Base-by-base conservation (phyloP, 139 green algal species). In the Pleodorina starrii region DNA sequence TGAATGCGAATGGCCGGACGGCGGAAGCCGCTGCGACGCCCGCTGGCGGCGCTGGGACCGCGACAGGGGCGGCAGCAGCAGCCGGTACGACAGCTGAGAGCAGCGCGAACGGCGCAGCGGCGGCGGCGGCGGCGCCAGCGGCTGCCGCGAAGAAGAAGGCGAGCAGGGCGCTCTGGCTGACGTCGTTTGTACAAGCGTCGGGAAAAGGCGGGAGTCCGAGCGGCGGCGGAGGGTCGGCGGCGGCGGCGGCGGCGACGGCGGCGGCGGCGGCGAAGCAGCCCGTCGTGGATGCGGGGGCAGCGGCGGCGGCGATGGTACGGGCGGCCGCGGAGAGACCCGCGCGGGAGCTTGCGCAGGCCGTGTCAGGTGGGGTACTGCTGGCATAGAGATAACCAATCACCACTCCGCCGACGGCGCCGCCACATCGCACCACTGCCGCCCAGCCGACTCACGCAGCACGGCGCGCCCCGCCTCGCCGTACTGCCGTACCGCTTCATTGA, bases 331-430 rank as follows among this genome's bases (percentile, higher is more conserved):
- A 6, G 35, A 16, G 66, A 32, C 66, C 82, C 0, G 82, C 82
- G 2, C 9, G 23, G 66, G 82, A 88, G 63, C 46, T 88, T 29
- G n/a, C 48, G 3, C 43, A n/a, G 23, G 9, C 63, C 12, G 43
- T 88, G 0, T 66, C 63, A 38, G 82, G 82, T 88, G 82, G 21
- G 54, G 54, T n/a, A n/a, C n/a, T n/a, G n/a, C n/a, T n/a, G n/a
- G n/a, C n/a, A n/a, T n/a, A n/a, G n/a, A n/a, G n/a, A n/a, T n/a
- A n/a, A n/a, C n/a, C n/a, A n/a, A n/a, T n/a, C n/a, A n/a, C n/a
- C n/a, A n/a, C n/a, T n/a, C n/a, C n/a, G n/a, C n/a, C n/a, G n/a
- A n/a, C n/a, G n/a, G n/a, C n/a, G n/a, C n/a, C n/a, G n/a, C n/a
- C n/a, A n/a, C n/a, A n/a, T n/a, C n/a, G n/a, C n/a, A n/a, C n/a